Evolutionary conservation across 2,329 filamentous ascomycete species (phyloP).

Genomic region (Penicillium paneum): DNA sequence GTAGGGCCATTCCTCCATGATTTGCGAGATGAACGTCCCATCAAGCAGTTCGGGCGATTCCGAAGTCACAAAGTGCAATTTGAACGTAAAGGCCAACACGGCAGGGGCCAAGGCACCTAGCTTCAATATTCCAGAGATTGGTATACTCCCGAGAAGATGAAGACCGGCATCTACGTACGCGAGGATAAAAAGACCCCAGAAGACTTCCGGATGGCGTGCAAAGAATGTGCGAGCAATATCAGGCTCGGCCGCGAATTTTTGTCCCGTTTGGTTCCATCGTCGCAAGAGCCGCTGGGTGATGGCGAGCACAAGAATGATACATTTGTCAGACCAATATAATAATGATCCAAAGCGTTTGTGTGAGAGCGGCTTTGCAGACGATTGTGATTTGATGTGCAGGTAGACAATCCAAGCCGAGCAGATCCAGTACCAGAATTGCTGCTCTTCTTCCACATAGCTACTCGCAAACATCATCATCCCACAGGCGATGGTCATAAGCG

Average conservation of each 20-base stretch:
- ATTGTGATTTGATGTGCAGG: conserved; percentile 42
- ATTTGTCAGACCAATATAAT: conserved; percentile 6
- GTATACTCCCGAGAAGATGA: conserved; percentile 38
- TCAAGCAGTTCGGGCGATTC: conserved; percentile 80
- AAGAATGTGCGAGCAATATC: conserved; percentile 78
- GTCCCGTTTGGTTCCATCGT: conserved; percentile 94
- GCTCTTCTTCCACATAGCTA: conserved; percentile 97
- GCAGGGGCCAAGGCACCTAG: conserved; percentile 44
- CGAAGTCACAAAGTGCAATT: conserved; percentile 79
- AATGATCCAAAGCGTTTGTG: not conserved
- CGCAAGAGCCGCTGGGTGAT: conserved; percentile 63
- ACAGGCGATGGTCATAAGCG: conserved; percentile 60
- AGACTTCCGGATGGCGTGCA: conserved; percentile 57
- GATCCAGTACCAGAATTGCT: conserved; percentile 97
- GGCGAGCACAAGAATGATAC: conserved; percentile 51
- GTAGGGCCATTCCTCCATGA: conserved; percentile 39
- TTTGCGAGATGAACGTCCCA: conserved; percentile 31
- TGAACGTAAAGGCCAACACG: conserved; percentile 71
- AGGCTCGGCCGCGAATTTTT: conserved; percentile 87
- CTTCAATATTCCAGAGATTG: conserved; percentile 24
- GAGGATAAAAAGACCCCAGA: conserved; percentile 71
- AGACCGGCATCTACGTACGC: conserved; percentile 64
- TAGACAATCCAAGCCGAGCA: conserved; percentile 51
- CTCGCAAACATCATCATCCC: conserved; percentile 94
- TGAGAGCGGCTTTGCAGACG: not conserved